Conservation (phyloP, 306 rosid species). For the Gastrolobium villosum region DNA sequence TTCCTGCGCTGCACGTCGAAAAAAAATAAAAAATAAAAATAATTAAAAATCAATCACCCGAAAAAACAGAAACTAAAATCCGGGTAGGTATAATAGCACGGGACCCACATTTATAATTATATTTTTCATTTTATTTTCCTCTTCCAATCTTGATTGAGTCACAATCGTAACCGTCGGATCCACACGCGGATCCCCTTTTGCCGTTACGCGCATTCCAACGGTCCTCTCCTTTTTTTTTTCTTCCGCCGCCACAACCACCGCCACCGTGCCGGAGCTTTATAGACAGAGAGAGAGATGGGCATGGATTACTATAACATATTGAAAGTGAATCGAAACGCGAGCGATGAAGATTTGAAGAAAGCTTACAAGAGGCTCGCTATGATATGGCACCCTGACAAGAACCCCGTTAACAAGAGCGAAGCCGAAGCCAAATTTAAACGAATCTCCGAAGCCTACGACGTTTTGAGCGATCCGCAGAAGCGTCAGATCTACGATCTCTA, state of each 20-base stretch:
- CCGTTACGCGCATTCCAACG: conserved; percentile 47
- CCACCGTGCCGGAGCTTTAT: neutral
- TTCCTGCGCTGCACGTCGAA: neutral
- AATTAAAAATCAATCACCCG: neutral
- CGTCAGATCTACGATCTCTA: conserved; percentile 97
- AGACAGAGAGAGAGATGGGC: conserved; percentile 57
- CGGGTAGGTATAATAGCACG: neutral
- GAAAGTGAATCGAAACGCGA: conserved; percentile 85
- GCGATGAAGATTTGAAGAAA: conserved; percentile 85
- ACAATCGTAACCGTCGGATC: conserved; percentile 56
- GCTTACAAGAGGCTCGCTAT: conserved; percentile 84
- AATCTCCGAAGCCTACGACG: conserved; percentile 91
- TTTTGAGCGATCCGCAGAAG: conserved; percentile 85
- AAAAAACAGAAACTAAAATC: conserved; percentile 17
- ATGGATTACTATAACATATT: conserved; percentile 94
- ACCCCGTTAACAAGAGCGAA: conserved; percentile 67
- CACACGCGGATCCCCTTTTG: conserved; percentile 26
- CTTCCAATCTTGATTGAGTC: conserved; percentile 9
- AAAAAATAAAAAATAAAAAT: neutral
- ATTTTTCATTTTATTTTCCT: conserved; percentile 14
- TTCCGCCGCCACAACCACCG: neutral
- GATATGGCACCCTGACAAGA: conserved; percentile 97
- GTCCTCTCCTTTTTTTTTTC: conserved; percentile 7
- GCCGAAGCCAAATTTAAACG: conserved; percentile 90
- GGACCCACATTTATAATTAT: conserved; percentile 49